Base-by-base conservation (phyloP, 129 eudicot genomes). In the Flaveria brownii region DNA sequence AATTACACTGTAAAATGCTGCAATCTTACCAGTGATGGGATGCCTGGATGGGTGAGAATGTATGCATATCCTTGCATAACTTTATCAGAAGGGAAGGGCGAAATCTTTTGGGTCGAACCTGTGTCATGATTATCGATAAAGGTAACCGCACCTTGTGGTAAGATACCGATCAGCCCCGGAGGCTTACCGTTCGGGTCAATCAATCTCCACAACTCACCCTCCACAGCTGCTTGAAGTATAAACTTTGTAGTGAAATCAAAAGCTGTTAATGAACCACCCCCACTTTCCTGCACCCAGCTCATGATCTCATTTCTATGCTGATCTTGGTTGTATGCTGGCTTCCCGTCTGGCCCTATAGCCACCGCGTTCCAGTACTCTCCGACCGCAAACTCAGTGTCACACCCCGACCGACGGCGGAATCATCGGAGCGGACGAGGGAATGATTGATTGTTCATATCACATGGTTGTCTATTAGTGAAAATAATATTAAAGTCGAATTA, bases 1-100 rank as follows among this genome's bases (percentile, higher is more conserved):
- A 23, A 28, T 18, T 6, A 30, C 12, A 23, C 43, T 10, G 18
- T 61, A 22, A 61, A 50, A n/a, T 33, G 36, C 51, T 22, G 5
- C 30, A 67, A 49, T 23, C 70, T 77, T 81, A 91, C 92, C 70
- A 92, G 41, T 1, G 91, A 80, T 5, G 97, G 97, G 61, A 79
- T 82, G 72, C 96, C 93, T 5, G 97, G 96, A 84, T 92, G 97
- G 25, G 97, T 87, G 23, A 92, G 93, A 42, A 92, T 89, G 59
- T 89, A 92, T 10, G 88, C 90, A 77, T 92, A 89, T 82, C 97
- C 97, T 70, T 56, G 93, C 81, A 87, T 80, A 41, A 92, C 96
- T 82, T 92, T 92, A 71, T 92, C 97, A 1, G 87, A 81, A 2
- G 97, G 96, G 43, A 92, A 92, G 9, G 91, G 93, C 88, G 96